Conservation (phyloP, 2,329 filamentous ascomycete genomes). For the Talaromyces verruculosus region DNA sequence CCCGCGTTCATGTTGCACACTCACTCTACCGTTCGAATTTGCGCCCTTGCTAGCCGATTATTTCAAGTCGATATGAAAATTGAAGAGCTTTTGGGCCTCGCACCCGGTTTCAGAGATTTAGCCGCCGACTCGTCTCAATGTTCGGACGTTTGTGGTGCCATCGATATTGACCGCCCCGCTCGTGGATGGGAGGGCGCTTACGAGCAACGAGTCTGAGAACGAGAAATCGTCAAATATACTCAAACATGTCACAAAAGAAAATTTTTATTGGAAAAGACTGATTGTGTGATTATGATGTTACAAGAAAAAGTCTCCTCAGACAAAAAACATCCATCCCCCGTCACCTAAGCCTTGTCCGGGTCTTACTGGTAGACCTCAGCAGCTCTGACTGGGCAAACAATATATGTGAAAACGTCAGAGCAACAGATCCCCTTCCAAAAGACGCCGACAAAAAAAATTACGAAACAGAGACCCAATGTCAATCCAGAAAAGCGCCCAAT, state of each 20-base stretch:
- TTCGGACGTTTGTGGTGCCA: constrained; percentile 15
- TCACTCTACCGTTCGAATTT: neutral
- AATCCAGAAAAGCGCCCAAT: constrained; percentile 16
- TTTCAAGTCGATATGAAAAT: neutral
- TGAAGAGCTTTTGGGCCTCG: neutral
- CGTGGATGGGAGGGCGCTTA: constrained; percentile 21
- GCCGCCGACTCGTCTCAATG: constrained; percentile 14
- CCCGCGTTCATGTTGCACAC: constrained; percentile 17
- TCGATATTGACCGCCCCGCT: constrained; percentile 15
- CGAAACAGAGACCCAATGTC: constrained; percentile 10
- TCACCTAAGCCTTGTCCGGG: neutral
- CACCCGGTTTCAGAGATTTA: neutral
- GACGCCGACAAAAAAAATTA: neutral
- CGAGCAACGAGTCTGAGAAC: constrained; percentile 18
- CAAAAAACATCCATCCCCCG: neutral
- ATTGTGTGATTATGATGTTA: constrained; percentile 17
- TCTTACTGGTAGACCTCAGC: constrained; percentile 4
- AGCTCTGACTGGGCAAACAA: constrained; percentile 1
- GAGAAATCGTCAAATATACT: constrained; percentile 8
- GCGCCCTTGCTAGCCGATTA: neutral
- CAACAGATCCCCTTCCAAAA: constrained; percentile 8
- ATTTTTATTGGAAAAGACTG: constrained; percentile 19
- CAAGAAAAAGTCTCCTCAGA: constrained; percentile 11
- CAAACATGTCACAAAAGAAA: constrained; percentile 20
- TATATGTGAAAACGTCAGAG: constrained; percentile 4